Evolutionary conservation across 1,139 yeast genomes (phyloP).

Genomic region (Suhomyces anneliseae): DNA sequence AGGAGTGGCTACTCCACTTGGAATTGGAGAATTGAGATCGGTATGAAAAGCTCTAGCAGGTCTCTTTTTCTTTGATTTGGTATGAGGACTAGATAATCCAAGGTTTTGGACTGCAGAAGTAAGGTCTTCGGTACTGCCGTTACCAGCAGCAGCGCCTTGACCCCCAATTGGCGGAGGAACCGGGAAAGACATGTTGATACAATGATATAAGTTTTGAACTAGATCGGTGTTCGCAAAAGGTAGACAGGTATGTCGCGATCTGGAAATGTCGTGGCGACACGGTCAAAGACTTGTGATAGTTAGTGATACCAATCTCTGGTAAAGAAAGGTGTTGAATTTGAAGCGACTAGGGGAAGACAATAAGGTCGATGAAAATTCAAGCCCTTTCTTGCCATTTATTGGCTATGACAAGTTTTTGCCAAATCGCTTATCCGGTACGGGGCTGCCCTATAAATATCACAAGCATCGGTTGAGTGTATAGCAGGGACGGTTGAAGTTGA

Average conservation of each 20-base stretch:
- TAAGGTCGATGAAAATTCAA: no score
- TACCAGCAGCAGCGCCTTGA: slow-evolving; percentile 5
- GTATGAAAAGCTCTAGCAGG: slow-evolving; percentile 49
- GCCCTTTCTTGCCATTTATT: no score
- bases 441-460: no score
- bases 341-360: no score
- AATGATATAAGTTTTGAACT: neutral
- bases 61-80: slow-evolving; percentile 36
- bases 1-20: slow-evolving; percentile 9
- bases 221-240: neutral
- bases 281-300: no score
- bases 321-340: no score
- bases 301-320: no score
- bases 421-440: no score
- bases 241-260: neutral
- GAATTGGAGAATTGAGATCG: slow-evolving; percentile 18
- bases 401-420: no score
- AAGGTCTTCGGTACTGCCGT: slow-evolving; percentile 10
- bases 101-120: slow-evolving; percentile 10
- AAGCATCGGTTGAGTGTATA: no score
- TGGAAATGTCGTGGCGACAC: no score
- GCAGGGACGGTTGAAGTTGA: no score
- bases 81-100: slow-evolving; percentile 7
- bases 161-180: slow-evolving; percentile 11
- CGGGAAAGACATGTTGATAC: slow-evolving; percentile 11